These are phyloP conservation scores for Picea engelmannii DNA, from an alignment of 83 land plant species.

Conservation along the genomic window DNA sequence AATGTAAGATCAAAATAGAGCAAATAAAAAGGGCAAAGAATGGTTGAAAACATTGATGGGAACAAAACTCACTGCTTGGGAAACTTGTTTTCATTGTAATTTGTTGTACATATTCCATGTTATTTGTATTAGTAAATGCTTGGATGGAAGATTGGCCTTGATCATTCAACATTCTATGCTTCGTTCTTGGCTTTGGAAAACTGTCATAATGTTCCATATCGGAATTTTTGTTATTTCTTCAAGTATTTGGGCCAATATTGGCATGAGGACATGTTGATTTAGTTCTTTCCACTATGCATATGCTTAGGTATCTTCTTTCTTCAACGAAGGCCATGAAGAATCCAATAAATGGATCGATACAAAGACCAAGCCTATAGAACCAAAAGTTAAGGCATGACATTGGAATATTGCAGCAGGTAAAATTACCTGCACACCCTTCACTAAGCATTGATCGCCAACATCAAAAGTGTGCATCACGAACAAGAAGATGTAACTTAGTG, in stretches of 20 bases:
- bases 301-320: no score
- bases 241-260: neutral
- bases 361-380: no score
- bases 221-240: neutral
- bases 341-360: no score
- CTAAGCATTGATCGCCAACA: no score
- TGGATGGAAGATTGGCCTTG: neutral
- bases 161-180: neutral
- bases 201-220: neutral
- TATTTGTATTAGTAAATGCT: neutral
- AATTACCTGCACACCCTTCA: no score
- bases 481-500: no score
- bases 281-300: neutral
- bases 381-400: no score
- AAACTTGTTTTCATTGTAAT: neutral
- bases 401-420: no score
- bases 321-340: no score
- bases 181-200: neutral
- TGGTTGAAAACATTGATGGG: neutral
- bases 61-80: neutral
- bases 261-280: neutral
- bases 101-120: neutral
- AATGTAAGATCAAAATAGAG: neutral
- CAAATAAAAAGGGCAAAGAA: neutral
- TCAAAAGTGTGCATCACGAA: no score